Evolutionary conservation across 345 rosid genomes (phyloP).

Genomic region (Sisymbrium irio): DNA sequence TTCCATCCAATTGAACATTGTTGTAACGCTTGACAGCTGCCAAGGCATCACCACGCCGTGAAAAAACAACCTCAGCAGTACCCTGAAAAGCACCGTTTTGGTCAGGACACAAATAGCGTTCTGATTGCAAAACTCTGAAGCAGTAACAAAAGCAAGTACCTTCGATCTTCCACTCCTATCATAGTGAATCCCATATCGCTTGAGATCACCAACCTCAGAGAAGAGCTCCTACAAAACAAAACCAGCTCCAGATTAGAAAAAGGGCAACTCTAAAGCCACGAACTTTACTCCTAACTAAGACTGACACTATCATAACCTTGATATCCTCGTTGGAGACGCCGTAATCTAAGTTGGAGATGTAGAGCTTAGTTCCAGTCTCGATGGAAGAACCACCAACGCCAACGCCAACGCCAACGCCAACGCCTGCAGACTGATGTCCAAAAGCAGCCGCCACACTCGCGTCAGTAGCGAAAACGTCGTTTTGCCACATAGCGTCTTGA

Average conservation of each 20-base stretch:
- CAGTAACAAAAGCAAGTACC: slow-evolving; percentile 42
- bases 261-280: not conserved
- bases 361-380: slow-evolving; percentile 68
- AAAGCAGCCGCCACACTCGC: slow-evolving; percentile 36
- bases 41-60: slow-evolving; percentile 48
- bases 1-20: slow-evolving; percentile 71
- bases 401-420: not conserved
- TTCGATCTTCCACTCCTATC: slow-evolving; percentile 76
- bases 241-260: not conserved
- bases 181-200: slow-evolving; percentile 58
- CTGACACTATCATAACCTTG: slow-evolving; percentile 28
- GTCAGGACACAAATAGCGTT: slow-evolving; percentile 12
- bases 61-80: slow-evolving; percentile 65
- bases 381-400: slow-evolving; percentile 36
- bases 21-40: slow-evolving; percentile 71
- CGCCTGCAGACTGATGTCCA: slow-evolving; percentile 34
- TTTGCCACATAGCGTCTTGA: slow-evolving; percentile 51
- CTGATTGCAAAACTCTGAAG: not conserved
- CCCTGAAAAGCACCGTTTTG: slow-evolving; percentile 40
- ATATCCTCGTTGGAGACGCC: slow-evolving; percentile 73
- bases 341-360: slow-evolving; percentile 60
- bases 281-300: not conserved
- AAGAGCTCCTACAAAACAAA: slow-evolving; percentile 57
- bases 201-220: slow-evolving; percentile 68
- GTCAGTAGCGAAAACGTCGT: slow-evolving; percentile 50